These are phyloP conservation scores for Fusarium sp. DNA, from an alignment of 2,329 filamentous ascomycete genomes.

Conservation along the genomic window DNA sequence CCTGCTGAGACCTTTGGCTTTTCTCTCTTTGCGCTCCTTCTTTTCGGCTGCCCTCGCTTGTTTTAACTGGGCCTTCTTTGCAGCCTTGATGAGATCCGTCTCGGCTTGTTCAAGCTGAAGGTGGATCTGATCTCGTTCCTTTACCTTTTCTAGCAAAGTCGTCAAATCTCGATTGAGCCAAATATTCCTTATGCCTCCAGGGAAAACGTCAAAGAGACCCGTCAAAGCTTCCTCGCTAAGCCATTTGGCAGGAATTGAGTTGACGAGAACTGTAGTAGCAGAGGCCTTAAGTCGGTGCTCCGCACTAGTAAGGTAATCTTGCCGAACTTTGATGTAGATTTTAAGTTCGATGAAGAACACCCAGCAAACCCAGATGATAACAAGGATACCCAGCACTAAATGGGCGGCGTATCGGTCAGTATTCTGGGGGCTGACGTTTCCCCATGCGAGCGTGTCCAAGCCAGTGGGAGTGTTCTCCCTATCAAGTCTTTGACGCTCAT, in stretches of 20 bases:
- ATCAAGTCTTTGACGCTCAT: constrained; percentile 44
- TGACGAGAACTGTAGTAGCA: constrained; percentile 94
- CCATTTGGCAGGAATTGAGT: constrained; percentile 91
- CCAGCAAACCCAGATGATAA: constrained; percentile 85
- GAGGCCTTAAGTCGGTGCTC: constrained; percentile 94
- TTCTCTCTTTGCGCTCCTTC: constrained; percentile 65
- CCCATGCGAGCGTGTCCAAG: constrained; percentile 86
- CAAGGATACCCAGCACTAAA: constrained; percentile 78
- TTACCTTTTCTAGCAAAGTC: constrained; percentile 84
- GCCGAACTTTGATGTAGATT: constrained; percentile 90
- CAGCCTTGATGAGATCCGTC: constrained; percentile 82
- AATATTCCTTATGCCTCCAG: constrained; percentile 92
- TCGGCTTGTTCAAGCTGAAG: constrained; percentile 80
- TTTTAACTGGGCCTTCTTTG: constrained; percentile 83
- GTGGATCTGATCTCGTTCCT: constrained; percentile 77
- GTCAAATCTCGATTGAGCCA: constrained; percentile 96
- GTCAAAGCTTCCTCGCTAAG: constrained; percentile 82
- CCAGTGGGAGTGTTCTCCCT: constrained; percentile 59
- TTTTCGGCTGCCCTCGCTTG: constrained; percentile 72
- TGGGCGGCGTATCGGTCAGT: constrained; percentile 84
- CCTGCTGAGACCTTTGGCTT: constrained; percentile 62
- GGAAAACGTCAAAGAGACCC: constrained; percentile 93
- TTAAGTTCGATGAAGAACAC: constrained; percentile 88
- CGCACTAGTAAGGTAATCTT: constrained; percentile 93
- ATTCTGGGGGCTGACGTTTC: constrained; percentile 77